Base-by-base conservation (phyloP, 176 grass and related monocot genomes). In the Echinochloa phyllopogon region DNA sequence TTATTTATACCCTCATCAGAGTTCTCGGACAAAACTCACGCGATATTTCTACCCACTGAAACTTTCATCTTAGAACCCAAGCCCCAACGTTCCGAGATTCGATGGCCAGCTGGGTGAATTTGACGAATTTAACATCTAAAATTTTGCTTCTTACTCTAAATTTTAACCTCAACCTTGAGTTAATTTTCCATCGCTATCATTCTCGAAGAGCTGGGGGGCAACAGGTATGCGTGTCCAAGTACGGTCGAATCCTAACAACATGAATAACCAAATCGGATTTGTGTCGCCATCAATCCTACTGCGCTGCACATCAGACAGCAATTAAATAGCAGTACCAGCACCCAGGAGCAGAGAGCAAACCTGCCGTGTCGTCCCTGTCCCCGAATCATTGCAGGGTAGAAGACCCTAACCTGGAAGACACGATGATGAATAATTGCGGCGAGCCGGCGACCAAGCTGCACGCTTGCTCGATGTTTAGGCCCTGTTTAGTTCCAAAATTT, bases 311-410 rank as follows among this genome's bases (percentile, higher is more conserved):
- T 44, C 77, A 60, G 70, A 37, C 69, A 33, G 7, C 76, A 69
- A 81, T 69, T 85, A 60, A 85, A 76, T 82, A 87, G 59, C 1
- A 25, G 38, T 8, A 3, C 58, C 4, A 13, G 15, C 4, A 74
- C 72, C 48, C 72, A 53, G 55, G 0, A 57, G 27, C 82, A 51
- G 58, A 6, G 75, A 49, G 39, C 73, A 67, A 67, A 33, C 49
- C 51, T 86, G 74, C 36, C 51, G 58, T 52, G 84, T 51, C 74
- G 88, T 67, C 67, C 67, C 77, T 83, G 80, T 79, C 88, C 74
- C 67, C 58, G 24, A 87, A 90, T 90, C 18, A 90, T 87, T 79
- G 74, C 83, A 57, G 71, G 44, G 67, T 41, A 70, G 48, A 36
- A 55, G 25, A 48, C 36, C 59, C 10, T 39, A 80, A 41, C 69